Evolutionary conservation across 192 early-diverging fungal genomes (phyloP).

Genomic region (Kickxella alabastrina): DNA sequence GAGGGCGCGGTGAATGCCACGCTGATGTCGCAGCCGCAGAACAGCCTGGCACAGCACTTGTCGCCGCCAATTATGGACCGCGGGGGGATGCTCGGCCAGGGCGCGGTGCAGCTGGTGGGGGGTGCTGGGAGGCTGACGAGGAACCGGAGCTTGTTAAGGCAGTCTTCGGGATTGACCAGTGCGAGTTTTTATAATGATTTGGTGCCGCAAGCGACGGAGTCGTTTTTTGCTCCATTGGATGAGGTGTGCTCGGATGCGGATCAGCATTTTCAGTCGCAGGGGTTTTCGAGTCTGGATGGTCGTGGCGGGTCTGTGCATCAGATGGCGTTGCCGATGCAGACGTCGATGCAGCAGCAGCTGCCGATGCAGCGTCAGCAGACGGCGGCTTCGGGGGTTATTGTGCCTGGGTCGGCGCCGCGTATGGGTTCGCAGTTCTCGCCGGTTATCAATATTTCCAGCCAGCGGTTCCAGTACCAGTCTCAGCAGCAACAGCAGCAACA

Average conservation of each 20-base stretch:
- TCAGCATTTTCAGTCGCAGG: too few relatives aligned
- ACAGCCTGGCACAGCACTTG: conserved; percentile 37
- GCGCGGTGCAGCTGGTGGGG: too few relatives aligned
- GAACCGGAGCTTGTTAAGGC: conserved; percentile 36
- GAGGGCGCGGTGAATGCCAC: conserved; percentile 33
- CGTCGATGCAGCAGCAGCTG: conserved; percentile 5
- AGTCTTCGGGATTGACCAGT: conserved; percentile 35
- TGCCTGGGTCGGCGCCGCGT: conserved; percentile 8
- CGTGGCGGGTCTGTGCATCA: background rate
- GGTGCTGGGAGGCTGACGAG: conserved; percentile 29
- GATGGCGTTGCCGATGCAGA: too few relatives aligned
- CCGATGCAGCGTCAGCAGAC: conserved; percentile 1
- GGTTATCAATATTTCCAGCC: conserved; percentile 1
- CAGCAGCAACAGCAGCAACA: background rate
- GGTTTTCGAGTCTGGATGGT: too few relatives aligned
- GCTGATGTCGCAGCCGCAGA: conserved; percentile 52
- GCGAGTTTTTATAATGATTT: conserved; percentile 47
- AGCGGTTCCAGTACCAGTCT: background rate
- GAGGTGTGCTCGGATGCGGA: conserved; percentile 43
- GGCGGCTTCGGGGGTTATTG: background rate
- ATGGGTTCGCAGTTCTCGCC: conserved; percentile 40
- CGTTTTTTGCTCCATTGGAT: conserved; percentile 50
- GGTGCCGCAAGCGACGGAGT: conserved; percentile 42
- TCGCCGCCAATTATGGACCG: conserved; percentile 35
- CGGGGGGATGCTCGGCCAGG: background rate